Percentiles rank a stretch among this genome's conserved stretches.
Conservation (phyloP, 352 stramenopile species). For the Globisporangium yorkense region DNA sequence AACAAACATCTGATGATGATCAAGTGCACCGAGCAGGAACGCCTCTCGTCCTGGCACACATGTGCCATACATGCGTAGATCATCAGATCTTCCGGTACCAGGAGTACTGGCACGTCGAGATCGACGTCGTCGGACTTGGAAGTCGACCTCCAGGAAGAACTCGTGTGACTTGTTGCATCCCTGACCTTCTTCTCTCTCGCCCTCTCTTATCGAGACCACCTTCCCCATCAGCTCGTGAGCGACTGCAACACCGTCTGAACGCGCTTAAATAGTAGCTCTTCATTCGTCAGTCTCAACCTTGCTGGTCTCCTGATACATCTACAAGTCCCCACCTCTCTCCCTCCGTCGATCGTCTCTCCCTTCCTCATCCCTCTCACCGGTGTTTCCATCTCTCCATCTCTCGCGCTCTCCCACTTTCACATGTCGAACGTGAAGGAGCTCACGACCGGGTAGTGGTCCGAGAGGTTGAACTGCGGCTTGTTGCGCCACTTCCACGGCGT, state of each 20-base stretch:
- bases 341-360: background rate
- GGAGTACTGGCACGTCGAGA: too few relatives aligned
- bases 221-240: too few relatives aligned
- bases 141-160: too few relatives aligned
- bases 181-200: too few relatives aligned
- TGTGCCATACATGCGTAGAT: too few relatives aligned
- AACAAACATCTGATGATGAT: too few relatives aligned
- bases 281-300: background rate
- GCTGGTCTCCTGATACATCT: background rate
- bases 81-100: too few relatives aligned
- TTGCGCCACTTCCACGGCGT: constrained; percentile 57
- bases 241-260: background rate
- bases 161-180: too few relatives aligned
- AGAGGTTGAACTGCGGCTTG: constrained; percentile 63
- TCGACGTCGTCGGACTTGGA: too few relatives aligned
- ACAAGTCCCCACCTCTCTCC: background rate
- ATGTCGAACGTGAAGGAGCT: constrained; percentile 71
- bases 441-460: constrained; percentile 73
- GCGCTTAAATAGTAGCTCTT: background rate
- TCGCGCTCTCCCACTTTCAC: constrained; percentile 17
- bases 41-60: too few relatives aligned
- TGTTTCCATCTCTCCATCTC: background rate
- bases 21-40: too few relatives aligned
- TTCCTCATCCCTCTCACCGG: background rate
- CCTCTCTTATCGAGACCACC: too few relatives aligned